Percentiles rank a stretch among this genome's conserved stretches.
phyloP scores from a whole-genome alignment of 169 alveolate species.

The Cryptosporidium viatorum region DNA sequence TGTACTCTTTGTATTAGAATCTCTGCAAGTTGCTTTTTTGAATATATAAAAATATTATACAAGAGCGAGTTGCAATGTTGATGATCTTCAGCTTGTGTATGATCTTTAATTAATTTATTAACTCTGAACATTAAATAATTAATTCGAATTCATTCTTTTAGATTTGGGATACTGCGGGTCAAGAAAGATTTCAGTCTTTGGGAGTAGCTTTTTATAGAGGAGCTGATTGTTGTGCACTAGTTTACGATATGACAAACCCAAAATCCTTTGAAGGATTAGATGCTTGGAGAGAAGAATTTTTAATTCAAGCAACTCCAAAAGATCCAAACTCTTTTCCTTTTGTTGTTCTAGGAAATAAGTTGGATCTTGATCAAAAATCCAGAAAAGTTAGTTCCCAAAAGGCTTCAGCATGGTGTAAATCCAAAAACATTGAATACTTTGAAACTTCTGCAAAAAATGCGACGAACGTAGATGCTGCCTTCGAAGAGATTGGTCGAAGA shows the following conservation, averaged over 20 bases:
- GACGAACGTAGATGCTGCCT: slow-evolving; percentile 94
- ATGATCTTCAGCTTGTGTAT: background rate
- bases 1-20: background rate
- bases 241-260: slow-evolving; percentile 92
- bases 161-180: slow-evolving; percentile 99
- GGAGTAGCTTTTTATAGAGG: slow-evolving; percentile 99
- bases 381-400: slow-evolving; percentile 87
- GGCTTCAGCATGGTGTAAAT: slow-evolving; percentile 93
- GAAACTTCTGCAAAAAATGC: slow-evolving; percentile 97
- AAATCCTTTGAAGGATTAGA: slow-evolving; percentile 94
- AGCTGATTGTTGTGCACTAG: slow-evolving; percentile 99
- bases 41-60: slow-evolving; percentile 17
- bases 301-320: slow-evolving; percentile 94
- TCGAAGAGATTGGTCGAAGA: slow-evolving; percentile 90
- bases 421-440: slow-evolving; percentile 92
- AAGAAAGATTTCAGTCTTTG: slow-evolving; percentile 97
- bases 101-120: background rate
- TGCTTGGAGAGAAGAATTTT: slow-evolving; percentile 97
- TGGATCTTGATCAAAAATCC: slow-evolving; percentile 83
- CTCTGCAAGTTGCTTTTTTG: background rate
- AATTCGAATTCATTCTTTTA: slow-evolving; percentile 46
- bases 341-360: slow-evolving; percentile 96
- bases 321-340: slow-evolving; percentile 96
- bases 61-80: background rate
- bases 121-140: background rate